Conservation (phyloP, 1,284 basidiomycete species). For the Ganoderma lingzhi region DNA sequence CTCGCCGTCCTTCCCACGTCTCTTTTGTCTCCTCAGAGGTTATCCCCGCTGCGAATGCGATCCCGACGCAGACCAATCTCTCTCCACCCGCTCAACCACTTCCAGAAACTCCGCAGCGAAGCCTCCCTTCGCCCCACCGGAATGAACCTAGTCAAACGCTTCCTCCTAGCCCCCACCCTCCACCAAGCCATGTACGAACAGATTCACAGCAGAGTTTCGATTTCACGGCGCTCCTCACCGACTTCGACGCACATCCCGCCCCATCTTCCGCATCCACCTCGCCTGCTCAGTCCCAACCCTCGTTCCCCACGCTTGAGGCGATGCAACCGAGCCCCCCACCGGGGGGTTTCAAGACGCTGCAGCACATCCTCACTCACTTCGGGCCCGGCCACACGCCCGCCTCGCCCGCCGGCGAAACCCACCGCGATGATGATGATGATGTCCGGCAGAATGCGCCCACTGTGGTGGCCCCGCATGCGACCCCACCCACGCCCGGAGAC, state of each 20-base stretch:
- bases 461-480: not conserved
- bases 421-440: not conserved
- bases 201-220: slow-evolving; percentile 14
- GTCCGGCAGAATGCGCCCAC: not conserved
- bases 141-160: not conserved
- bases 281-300: not conserved
- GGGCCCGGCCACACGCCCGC: not conserved
- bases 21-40: not conserved
- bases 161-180: not conserved
- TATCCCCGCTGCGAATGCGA: not conserved
- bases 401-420: not conserved
- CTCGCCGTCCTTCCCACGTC: not conserved
- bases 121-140: not conserved
- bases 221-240: slow-evolving; percentile 1
- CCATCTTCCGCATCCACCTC: not conserved
- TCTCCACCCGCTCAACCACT: not conserved
- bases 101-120: not conserved
- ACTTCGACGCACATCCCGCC: slow-evolving; percentile 12
- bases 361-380: not conserved
- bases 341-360: not conserved
- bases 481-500: not conserved
- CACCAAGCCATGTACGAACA: not conserved
- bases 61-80: not conserved
- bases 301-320: not conserved
- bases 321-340: not conserved